Conservation (phyloP, 2,329 filamentous ascomycete genomes). For the Cercospora zeina region DNA sequence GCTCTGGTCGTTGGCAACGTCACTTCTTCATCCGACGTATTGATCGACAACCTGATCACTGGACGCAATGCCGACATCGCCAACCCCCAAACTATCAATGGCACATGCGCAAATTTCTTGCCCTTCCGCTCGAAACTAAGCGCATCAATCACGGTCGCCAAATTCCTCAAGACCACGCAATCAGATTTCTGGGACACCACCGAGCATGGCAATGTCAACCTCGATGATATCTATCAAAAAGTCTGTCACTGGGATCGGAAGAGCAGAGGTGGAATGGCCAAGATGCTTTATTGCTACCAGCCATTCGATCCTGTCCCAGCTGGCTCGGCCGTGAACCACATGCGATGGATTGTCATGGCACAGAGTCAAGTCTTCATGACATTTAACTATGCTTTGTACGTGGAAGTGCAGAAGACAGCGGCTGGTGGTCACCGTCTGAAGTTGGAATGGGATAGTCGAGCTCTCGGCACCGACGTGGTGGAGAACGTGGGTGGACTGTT, state of each 20-base stretch:
- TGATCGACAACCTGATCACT: background rate
- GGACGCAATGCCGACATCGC: background rate
- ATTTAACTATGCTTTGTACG: background rate
- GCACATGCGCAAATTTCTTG: background rate
- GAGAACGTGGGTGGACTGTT: background rate
- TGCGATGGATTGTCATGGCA: constrained; percentile 7
- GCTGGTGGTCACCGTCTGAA: background rate
- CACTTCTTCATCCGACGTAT: background rate
- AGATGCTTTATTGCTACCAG: constrained; percentile 1
- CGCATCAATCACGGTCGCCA: background rate
- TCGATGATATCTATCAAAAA: background rate
- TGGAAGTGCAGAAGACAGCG: constrained; percentile 8
- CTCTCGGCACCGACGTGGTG: background rate
- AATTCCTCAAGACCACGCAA: background rate
- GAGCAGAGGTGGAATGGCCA: background rate
- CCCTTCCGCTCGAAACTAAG: background rate
- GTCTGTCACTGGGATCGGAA: background rate
- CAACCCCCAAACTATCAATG: background rate
- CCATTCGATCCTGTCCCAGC: background rate
- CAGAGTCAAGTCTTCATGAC: constrained; percentile 1
- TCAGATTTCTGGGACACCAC: background rate
- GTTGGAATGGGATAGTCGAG: constrained; percentile 1
- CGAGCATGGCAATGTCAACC: background rate
- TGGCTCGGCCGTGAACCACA: background rate
- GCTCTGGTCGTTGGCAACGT: background rate